Evolutionary conservation across 2,329 filamentous ascomycete species (phyloP).

Genomic region (Magnaporthiopsis rhizophila): DNA sequence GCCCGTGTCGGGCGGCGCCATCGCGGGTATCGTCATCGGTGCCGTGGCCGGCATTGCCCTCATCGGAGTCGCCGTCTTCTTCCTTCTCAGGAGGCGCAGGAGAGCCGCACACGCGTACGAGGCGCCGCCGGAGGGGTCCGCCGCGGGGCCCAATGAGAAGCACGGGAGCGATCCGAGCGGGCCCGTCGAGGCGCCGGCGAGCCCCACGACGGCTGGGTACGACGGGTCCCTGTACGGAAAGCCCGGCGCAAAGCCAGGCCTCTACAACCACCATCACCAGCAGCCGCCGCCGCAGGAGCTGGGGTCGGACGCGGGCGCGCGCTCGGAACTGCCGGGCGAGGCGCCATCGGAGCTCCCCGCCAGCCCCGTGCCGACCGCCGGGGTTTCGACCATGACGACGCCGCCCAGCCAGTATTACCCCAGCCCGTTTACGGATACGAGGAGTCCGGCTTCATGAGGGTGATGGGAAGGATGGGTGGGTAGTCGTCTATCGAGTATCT

Average conservation of each 20-base stretch:
- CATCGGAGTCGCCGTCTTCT: not conserved
- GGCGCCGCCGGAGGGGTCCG: too few relatives aligned
- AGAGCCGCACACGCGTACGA: not conserved
- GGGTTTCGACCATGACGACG: not conserved
- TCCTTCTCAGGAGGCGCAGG: not conserved
- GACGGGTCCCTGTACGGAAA: not conserved
- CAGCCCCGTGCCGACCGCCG: not conserved
- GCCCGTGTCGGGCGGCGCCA: not conserved
- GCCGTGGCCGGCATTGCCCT: not conserved
- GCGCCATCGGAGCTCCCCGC: not conserved
- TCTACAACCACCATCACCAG: not conserved
- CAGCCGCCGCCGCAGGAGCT: not conserved
- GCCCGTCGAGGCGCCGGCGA: not conserved
- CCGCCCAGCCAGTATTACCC: not conserved
- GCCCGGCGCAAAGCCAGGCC: too few relatives aligned
- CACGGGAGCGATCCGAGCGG: not conserved
- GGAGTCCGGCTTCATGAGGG: not conserved
- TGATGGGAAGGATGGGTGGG: not conserved
- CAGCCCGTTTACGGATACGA: not conserved
- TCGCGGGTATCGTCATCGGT: conserved; percentile 1
- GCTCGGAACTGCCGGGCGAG: not conserved
- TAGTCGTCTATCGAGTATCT: not conserved
- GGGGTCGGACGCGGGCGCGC: not conserved
- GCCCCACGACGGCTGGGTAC: too few relatives aligned
- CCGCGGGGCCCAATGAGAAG: not conserved